Evolutionary conservation across 2,329 filamentous ascomycete genomes (phyloP), one percentile per base, ranked within the genome.

Genomic region (Scedosporium apiospermum): DNA sequence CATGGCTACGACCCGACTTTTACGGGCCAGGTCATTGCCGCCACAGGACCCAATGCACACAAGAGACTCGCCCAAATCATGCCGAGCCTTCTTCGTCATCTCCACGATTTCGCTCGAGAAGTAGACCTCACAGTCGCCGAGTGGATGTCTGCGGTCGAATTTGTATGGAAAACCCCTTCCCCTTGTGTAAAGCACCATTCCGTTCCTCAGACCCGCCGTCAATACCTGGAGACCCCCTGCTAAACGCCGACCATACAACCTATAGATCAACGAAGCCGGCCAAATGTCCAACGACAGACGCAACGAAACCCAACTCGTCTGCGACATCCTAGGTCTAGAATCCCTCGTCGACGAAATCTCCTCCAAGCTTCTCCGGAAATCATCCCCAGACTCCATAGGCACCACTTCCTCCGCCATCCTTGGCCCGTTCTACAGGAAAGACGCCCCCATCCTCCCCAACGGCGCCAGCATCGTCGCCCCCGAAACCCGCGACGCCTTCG

Each of bases 291-390:
- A 82, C 63, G 80, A 84, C 66, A 86, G 82, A 69, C 81, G 89
- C 61, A 91, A 93, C 73, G 89, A 92, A 76, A 83, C 86, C 59
- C 86, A 89, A 75, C 82, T 89, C 65, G 78, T 92, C 64, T 89
- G 82, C 68, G 89, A 92, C 68, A 81, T 92, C 41, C 80, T 91
- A 62, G 89, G 89, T 18, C 78, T 93, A 1, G 90, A 95, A 74
- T 88, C 82, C 21, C 82, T 90, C 3, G 89, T 93, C 57, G 90
- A 93, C 72, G 89, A 93, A 72, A 93, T 95, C 70, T 90, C 88
- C 62, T 88, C 86, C 75, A 86, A 85, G 60, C 81, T 82, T 34
- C 42, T 62, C 46, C 26, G 21, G 12, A 66, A 69, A 16, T 80
- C 81, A 59, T 76, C 80, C 62, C 75, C 76, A 60, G 68, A 70